These are phyloP conservation scores for Malassezia restricta DNA, from an alignment of 1,284 basidiomycete genomes.

Conservation along the genomic window DNA sequence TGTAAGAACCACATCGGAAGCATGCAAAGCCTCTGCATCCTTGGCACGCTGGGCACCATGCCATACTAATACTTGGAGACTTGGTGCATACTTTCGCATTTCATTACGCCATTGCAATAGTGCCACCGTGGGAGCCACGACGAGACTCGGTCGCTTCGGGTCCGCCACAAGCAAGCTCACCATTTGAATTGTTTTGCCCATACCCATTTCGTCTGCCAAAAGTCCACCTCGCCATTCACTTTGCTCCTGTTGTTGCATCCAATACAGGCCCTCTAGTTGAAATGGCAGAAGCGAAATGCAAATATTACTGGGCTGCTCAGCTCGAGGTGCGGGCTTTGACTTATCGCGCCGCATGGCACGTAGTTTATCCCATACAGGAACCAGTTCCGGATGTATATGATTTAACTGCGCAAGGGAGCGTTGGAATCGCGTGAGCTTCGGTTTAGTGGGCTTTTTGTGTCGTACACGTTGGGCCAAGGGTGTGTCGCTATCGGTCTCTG, in stretches of 20 bases:
- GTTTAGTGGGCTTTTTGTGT: neutral
- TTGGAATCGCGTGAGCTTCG: constrained; percentile 7
- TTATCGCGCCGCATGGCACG: constrained; percentile 55
- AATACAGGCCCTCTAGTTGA: constrained; percentile 82
- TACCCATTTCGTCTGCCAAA: constrained; percentile 78
- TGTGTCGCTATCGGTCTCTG: constrained; percentile 8
- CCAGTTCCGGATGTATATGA: constrained; percentile 56
- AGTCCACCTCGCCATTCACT: constrained; percentile 81
- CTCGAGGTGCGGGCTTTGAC: constrained; percentile 4
- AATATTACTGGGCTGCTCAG: constrained; percentile 61
- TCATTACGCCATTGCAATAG: constrained; percentile 99
- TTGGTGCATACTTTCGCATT: constrained; percentile 54
- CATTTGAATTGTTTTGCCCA: constrained; percentile 98
- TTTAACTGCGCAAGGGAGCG: constrained; percentile 1
- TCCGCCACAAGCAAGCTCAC: constrained; percentile 77
- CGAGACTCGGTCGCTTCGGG: constrained; percentile 66
- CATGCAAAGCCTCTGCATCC: constrained; percentile 59
- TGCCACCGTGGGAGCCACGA: constrained; percentile 81
- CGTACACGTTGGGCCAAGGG: neutral
- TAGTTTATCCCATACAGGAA: constrained; percentile 76
- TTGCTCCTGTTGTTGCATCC: constrained; percentile 91
- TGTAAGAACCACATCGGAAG: constrained; percentile 64
- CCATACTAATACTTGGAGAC: constrained; percentile 65
- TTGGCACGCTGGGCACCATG: constrained; percentile 61
- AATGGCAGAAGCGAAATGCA: constrained; percentile 53